Evolutionary conservation across 805 yeast genomes (phyloP).

Genomic region (Candida railenensis): DNA sequence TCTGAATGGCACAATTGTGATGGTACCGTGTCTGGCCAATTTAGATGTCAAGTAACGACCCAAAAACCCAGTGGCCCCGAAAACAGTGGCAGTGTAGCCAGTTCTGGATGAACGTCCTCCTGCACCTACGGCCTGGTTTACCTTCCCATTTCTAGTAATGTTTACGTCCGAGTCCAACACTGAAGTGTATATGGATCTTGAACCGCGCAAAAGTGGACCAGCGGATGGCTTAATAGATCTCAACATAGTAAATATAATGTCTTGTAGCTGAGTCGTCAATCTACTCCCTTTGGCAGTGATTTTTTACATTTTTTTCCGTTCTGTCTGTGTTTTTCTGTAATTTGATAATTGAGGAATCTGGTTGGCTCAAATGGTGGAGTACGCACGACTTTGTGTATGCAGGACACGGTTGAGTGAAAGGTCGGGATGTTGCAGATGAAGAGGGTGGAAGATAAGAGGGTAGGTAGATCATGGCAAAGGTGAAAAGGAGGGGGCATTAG

Average conservation of each 20-base stretch:
- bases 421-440: background rate
- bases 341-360: slow-evolving; percentile 23
- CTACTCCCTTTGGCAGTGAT: too few species aligned
- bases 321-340: slow-evolving; percentile 4
- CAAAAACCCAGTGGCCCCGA: slow-evolving; percentile 77
- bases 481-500: too few species aligned
- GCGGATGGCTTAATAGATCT: slow-evolving; percentile 14
- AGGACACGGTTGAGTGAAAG: background rate
- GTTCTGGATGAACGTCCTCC: slow-evolving; percentile 86
- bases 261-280: too few species aligned
- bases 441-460: background rate
- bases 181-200: slow-evolving; percentile 38
- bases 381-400: slow-evolving; percentile 7
- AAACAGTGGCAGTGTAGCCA: slow-evolving; percentile 86
- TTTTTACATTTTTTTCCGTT: slow-evolving; percentile 3
- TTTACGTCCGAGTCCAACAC: slow-evolving; percentile 58
- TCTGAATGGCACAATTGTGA: slow-evolving; percentile 74
- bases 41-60: slow-evolving; percentile 72
- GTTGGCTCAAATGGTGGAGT: slow-evolving; percentile 24
- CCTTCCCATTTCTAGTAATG: slow-evolving; percentile 74
- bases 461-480: too few species aligned
- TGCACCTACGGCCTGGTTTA: slow-evolving; percentile 65
- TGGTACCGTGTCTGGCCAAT: slow-evolving; percentile 80
- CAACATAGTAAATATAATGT: slow-evolving; percentile 26
- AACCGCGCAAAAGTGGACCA: background rate